A percentile compares a stretch with the other conserved stretches of the same genome.
Evolutionary conservation across 306 rosid species (phyloP).

Genomic region (Pueraria montana): DNA sequence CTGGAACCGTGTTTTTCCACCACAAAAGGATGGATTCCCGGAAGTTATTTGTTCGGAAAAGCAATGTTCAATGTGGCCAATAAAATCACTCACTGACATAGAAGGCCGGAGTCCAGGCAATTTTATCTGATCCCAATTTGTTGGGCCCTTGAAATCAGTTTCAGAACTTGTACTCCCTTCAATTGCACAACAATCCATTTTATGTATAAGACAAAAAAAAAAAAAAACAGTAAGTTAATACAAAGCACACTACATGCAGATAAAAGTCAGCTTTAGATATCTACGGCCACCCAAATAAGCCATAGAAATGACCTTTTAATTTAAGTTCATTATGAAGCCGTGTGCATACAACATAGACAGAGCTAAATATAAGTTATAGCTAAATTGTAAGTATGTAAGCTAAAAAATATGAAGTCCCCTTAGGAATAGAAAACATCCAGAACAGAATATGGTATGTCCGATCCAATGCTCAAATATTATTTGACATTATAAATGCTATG

Average conservation of each 20-base stretch:
- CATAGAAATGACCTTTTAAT: background rate
- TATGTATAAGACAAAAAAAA: conserved; percentile 23
- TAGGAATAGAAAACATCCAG: background rate
- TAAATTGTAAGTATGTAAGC: background rate
- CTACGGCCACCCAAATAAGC: conserved; percentile 14
- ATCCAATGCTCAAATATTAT: background rate
- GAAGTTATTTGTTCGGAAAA: conserved; percentile 78
- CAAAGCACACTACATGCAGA: conserved; percentile 1
- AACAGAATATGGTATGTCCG: background rate
- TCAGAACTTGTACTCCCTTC: conserved; percentile 76
- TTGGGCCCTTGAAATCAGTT: conserved; percentile 57
- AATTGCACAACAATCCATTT: conserved; percentile 59
- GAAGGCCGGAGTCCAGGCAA: conserved; percentile 78
- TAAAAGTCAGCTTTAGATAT: conserved; percentile 4
- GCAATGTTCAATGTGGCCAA: conserved; percentile 77
- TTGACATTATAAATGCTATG: background rate
- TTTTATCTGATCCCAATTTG: conserved; percentile 73
- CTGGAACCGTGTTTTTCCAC: conserved; percentile 58
- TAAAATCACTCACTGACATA: conserved; percentile 79
- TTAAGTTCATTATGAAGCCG: background rate
- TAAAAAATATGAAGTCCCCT: background rate
- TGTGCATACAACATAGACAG: background rate
- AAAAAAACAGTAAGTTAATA: background rate
- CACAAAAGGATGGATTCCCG: conserved; percentile 47
- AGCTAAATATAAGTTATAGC: background rate